Evolutionary conservation across 805 yeast genomes (phyloP).

Genomic region (Candida xiaguanensis): DNA sequence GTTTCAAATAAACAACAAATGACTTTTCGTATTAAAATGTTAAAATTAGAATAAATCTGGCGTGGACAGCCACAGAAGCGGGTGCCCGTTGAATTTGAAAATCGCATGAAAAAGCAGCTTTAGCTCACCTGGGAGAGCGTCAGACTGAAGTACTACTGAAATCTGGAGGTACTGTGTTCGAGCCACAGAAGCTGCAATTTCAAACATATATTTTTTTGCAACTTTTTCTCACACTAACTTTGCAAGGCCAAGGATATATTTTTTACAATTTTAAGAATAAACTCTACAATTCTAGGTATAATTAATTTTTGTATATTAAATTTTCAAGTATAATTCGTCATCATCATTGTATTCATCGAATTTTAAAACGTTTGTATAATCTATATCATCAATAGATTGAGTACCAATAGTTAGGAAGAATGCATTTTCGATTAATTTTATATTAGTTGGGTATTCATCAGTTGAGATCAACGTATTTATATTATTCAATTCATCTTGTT

Average conservation of each 20-base stretch:
- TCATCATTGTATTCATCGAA: conserved; percentile 12
- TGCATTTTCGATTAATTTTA: conserved; percentile 19
- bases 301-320: background rate
- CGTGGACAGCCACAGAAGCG: background rate
- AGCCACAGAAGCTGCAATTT: conserved; percentile 69
- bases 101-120: conserved; percentile 15
- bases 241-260: too few relatives aligned
- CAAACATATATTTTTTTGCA: conserved; percentile 16
- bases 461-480: conserved; percentile 9
- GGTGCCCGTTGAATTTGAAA: background rate
- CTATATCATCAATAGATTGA: conserved; percentile 9
- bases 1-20: too few relatives aligned
- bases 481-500: conserved; percentile 13
- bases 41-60: too few relatives aligned
- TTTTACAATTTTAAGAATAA: too few relatives aligned
- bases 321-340: conserved; percentile 5
- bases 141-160: conserved; percentile 24
- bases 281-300: too few relatives aligned
- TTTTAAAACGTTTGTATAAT: conserved; percentile 12
- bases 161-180: conserved; percentile 90
- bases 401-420: conserved; percentile 13
- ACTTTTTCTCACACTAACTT: too few relatives aligned
- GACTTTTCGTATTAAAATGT: too few relatives aligned
- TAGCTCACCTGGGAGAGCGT: conserved; percentile 32
- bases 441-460: background rate